Percentiles rank a stretch among this genome's conserved stretches.
Conservation (phyloP, 768 basidiomycete species). For the Suillus tomentosus region DNA sequence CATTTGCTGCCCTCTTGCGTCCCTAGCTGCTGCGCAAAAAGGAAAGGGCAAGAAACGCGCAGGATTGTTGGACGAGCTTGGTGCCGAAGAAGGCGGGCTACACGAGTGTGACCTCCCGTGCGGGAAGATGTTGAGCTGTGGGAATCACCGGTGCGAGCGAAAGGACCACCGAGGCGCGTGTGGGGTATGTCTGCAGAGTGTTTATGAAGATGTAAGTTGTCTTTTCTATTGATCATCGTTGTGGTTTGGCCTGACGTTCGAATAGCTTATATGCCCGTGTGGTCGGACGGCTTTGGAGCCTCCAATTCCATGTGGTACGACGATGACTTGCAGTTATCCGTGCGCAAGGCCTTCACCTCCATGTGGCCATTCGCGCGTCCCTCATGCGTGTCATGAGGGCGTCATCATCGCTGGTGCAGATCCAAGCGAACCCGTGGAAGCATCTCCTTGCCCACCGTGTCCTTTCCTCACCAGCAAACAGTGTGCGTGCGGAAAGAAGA, state of each 20-base stretch:
- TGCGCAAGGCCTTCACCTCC: conserved; percentile 68
- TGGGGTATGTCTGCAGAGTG: conserved; percentile 80
- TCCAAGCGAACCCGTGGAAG: neutral
- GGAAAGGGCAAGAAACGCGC: conserved; percentile 62
- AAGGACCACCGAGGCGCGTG: conserved; percentile 85
- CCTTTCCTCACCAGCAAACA: conserved; percentile 73
- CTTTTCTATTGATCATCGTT: neutral
- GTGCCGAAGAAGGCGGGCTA: conserved; percentile 64
- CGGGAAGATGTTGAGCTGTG: conserved; percentile 70
- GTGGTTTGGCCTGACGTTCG: neutral
- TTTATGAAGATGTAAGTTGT: conserved; percentile 81
- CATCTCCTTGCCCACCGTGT: conserved; percentile 76
- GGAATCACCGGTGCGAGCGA: conserved; percentile 77
- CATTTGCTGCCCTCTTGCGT: conserved; percentile 87
- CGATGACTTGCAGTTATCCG: conserved; percentile 75
- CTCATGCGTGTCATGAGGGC: conserved; percentile 85
- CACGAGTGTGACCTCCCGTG: conserved; percentile 88
- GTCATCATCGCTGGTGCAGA: conserved; percentile 31
- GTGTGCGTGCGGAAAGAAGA: conserved; percentile 90
- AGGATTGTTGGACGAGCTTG: conserved; percentile 36
- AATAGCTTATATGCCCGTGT: conserved; percentile 76
- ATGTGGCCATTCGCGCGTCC: conserved; percentile 81
- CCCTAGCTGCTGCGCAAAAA: conserved; percentile 54
- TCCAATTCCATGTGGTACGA: conserved; percentile 85
- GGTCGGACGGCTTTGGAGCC: conserved; percentile 87